phyloP scores from a whole-genome alignment of 2,329 filamentous ascomycete species.

The Endoconidiophora laricicola region DNA sequence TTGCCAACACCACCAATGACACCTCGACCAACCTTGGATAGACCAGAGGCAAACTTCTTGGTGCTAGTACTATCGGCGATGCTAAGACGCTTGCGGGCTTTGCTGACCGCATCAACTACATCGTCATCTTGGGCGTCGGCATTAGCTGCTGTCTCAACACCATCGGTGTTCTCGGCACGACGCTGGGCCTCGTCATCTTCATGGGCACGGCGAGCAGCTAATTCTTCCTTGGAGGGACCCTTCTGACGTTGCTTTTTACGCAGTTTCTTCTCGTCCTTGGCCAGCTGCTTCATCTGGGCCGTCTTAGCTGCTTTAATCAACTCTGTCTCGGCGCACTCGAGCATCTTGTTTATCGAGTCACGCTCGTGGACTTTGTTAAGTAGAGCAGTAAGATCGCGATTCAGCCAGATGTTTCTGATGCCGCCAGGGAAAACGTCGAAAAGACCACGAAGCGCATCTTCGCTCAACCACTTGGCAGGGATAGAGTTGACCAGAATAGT shows the following conservation, averaged over 20 bases:
- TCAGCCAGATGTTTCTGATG: slow-evolving; percentile 91
- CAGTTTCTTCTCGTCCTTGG: slow-evolving; percentile 46
- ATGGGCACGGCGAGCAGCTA: slow-evolving; percentile 27
- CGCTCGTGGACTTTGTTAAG: slow-evolving; percentile 69
- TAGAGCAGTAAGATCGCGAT: slow-evolving; percentile 69
- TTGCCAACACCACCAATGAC: slow-evolving; percentile 9
- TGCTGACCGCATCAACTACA: slow-evolving; percentile 28
- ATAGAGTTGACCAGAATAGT: slow-evolving; percentile 89
- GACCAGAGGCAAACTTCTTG: slow-evolving; percentile 22
- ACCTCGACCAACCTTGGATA: slow-evolving; percentile 13
- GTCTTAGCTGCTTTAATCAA: slow-evolving; percentile 68
- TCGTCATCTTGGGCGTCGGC: slow-evolving; percentile 34
- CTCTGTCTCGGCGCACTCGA: slow-evolving; percentile 73
- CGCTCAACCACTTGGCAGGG: slow-evolving; percentile 74
- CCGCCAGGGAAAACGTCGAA: slow-evolving; percentile 96
- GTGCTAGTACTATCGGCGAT: slow-evolving; percentile 17
- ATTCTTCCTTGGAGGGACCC: slow-evolving; percentile 34
- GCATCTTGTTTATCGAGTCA: slow-evolving; percentile 48
- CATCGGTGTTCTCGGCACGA: slow-evolving; percentile 32
- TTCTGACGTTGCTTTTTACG: slow-evolving; percentile 36
- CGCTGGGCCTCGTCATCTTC: slow-evolving; percentile 33
- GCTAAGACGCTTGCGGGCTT: slow-evolving; percentile 16
- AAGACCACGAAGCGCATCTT: slow-evolving; percentile 63
- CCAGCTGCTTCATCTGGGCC: slow-evolving; percentile 52
- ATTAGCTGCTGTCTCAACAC: slow-evolving; percentile 25